Percentiles rank a stretch among this genome's conserved stretches.
These are phyloP conservation scores for Corylus heterophylla DNA, from an alignment of 306 rosid species.

Conservation along the genomic window DNA sequence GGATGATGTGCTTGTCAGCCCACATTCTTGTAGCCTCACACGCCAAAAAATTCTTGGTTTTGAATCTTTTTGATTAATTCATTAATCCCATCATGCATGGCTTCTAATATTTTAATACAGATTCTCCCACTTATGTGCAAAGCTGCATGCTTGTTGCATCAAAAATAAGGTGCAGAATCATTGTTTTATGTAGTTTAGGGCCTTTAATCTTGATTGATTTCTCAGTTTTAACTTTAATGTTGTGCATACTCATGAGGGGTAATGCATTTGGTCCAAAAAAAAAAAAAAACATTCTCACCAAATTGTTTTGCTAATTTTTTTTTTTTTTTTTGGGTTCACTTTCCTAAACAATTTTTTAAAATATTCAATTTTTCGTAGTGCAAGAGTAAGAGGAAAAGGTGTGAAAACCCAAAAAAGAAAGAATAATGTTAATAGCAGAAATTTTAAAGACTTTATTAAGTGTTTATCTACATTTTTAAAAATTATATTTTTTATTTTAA, in stretches of 20 bases:
- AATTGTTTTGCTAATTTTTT: too few relatives aligned
- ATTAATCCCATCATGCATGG: neutral
- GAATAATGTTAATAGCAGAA: too few relatives aligned
- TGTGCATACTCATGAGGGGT: neutral
- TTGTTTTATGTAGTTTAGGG: neutral
- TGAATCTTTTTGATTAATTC: neutral
- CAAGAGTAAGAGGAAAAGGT: too few relatives aligned
- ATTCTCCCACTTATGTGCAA: neutral
- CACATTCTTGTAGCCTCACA: neutral
- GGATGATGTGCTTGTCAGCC: slow-evolving; percentile 1
- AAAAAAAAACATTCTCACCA: too few relatives aligned
- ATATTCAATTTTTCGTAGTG: too few relatives aligned
- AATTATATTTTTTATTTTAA: too few relatives aligned
- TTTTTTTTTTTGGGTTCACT: too few relatives aligned
- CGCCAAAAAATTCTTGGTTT: neutral
- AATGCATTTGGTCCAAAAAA: neutral
- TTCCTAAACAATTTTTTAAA: neutral
- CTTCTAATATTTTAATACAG: neutral
- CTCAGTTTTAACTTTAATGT: neutral
- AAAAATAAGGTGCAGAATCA: too few relatives aligned
- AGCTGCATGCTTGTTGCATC: neutral
- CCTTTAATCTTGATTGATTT: neutral
- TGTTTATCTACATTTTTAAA: too few relatives aligned
- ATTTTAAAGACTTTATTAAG: too few relatives aligned
- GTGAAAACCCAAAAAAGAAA: too few relatives aligned